Percentiles rank a stretch among this genome's conserved stretches.
Evolutionary conservation across 352 stramenopile genomes (phyloP).

Genomic region (Globisporangium uncinulatum): DNA sequence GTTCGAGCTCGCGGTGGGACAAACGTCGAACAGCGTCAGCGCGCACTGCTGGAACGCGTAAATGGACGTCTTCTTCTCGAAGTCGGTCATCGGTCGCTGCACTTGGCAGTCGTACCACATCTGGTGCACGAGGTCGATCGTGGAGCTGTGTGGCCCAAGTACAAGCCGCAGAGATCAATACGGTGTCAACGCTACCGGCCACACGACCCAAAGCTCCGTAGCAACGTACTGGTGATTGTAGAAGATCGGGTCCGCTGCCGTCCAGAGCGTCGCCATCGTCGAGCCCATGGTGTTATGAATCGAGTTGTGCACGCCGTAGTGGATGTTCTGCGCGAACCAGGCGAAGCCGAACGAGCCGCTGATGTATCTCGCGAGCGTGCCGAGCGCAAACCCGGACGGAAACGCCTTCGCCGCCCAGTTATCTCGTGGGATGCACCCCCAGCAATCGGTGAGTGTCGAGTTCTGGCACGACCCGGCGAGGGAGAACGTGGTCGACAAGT

Average conservation of each 20-base stretch:
- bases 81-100: constrained; percentile 22
- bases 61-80: constrained; percentile 17
- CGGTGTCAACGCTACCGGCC: too few relatives aligned
- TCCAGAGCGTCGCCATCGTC: constrained; percentile 41
- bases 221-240: constrained; percentile 47
- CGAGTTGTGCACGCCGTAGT: constrained; percentile 44
- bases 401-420: constrained; percentile 31
- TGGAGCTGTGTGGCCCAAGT: constrained; percentile 21
- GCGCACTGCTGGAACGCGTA: constrained; percentile 33
- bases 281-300: constrained; percentile 36
- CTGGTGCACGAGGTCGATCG: constrained; percentile 31
- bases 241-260: constrained; percentile 52
- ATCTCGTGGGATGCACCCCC: constrained; percentile 27
- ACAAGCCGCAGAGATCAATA: too few relatives aligned
- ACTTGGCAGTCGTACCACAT: constrained; percentile 42
- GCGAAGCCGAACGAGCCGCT: constrained; percentile 23
- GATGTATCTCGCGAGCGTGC: constrained; percentile 29
- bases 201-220: background rate
- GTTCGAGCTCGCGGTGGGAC: constrained; percentile 11
- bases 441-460: constrained; percentile 27
- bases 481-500: constrained; percentile 10
- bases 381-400: constrained; percentile 39
- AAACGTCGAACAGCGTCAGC: constrained; percentile 2
- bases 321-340: constrained; percentile 34
- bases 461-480: constrained; percentile 30